Conservation (phyloP, 1,284 basidiomycete species). For the Tausonia pullulans region DNA sequence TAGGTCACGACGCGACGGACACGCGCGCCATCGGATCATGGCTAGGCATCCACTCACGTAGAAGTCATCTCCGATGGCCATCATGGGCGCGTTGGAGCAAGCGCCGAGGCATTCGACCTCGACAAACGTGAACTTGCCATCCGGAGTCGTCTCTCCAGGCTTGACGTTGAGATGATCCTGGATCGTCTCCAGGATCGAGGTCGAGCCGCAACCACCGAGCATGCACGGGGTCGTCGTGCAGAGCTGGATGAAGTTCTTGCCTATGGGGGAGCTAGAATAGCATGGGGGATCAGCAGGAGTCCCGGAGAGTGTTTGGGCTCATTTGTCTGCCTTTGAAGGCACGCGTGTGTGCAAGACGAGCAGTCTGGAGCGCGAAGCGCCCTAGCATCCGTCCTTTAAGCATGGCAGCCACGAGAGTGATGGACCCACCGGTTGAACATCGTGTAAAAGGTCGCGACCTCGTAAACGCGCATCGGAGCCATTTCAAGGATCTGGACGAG, state of each 20-base stretch:
- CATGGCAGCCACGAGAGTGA: no score
- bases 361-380: background rate
- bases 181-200: conserved; percentile 76
- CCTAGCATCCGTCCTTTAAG: background rate
- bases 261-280: conserved; percentile 50
- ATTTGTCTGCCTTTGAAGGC: no score
- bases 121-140: conserved; percentile 93
- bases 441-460: conserved; percentile 98
- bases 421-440: conserved; percentile 82
- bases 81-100: conserved; percentile 98
- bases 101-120: conserved; percentile 98
- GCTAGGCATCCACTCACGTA: conserved; percentile 49
- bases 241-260: conserved; percentile 88
- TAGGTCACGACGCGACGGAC: background rate
- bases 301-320: no score
- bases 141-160: conserved; percentile 81
- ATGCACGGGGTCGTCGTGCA: conserved; percentile 99
- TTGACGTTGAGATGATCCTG: conserved; percentile 72
- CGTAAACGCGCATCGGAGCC: conserved; percentile 97
- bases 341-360: background rate
- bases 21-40: background rate
- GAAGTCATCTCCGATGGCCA: conserved; percentile 92
- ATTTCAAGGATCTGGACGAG: conserved; percentile 79
- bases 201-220: conserved; percentile 74
- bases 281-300: background rate